Base-by-base conservation (phyloP, 352 stramenopile genomes). In the Peronospora belbahrii region DNA sequence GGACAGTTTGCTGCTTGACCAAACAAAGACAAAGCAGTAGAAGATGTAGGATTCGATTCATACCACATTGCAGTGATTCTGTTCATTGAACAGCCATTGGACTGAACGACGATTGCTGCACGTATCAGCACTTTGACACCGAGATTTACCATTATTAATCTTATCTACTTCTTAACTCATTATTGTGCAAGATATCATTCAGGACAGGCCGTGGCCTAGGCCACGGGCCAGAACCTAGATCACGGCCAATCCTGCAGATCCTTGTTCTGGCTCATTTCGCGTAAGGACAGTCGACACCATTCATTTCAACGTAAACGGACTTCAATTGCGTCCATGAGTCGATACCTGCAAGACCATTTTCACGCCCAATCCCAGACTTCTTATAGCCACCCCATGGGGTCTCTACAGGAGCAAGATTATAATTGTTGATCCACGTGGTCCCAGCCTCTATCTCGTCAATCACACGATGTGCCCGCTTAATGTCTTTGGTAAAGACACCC, bases 371-470 rank as follows among this genome's bases (percentile, higher is more conserved):
- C 0, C 94, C 94, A 11, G 82, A 96, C 33, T 86, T 63, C 70
- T 97, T 97, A 56, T 74, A 85, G 7, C 91, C 91, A 20, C 88
- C 88, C 84, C 88, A 97, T 6, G 89, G 84, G 1, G 88, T 78
- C 48, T 89, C 70, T 20, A 84, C 73, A 3, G 83, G 83, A n/a
- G 77, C 64, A 7, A 95, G 69, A 48, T 95, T 93, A 74, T 95
- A 94, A 59, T 88, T 88, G 65, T 95, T 95, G 51, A 94, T 86
- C 80, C 81, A 95, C 23, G 75, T 72, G 6, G 83, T 93, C 22
- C 85, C 85, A 10, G 73, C 78, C 38, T 90, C 54, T 6, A 95
- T 58, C 33, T 79, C 64, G 18, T 59, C 56, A 6, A 89, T 61
- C 30, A 94, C 70, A 15, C 77, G 73, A 45, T 94, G 84, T 1